A percentile compares a stretch with the other conserved stretches of the same genome.
Conservation (phyloP, 148 eudicot genomes). For the Amaranthus cruentus region DNA sequence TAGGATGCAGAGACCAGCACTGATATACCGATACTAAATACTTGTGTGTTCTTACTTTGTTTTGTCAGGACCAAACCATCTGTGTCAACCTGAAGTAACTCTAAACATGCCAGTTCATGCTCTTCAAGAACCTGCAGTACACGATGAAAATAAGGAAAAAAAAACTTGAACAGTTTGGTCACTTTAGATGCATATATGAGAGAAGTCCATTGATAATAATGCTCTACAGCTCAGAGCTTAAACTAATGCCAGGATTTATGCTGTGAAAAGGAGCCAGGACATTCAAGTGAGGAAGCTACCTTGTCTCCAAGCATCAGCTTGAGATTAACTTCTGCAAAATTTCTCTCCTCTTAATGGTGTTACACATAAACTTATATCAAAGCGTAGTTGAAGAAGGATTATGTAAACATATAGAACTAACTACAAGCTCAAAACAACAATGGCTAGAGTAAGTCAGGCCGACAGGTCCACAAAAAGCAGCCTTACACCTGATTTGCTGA, state of each 20-base stretch:
- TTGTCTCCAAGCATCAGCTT: neutral
- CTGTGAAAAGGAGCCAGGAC: too few species aligned
- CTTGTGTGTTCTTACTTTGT: slow-evolving; percentile 50
- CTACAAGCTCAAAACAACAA: too few species aligned
- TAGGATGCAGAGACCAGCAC: slow-evolving; percentile 1
- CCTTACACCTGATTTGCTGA: slow-evolving; percentile 1
- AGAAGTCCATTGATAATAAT: too few species aligned
- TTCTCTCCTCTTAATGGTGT: neutral
- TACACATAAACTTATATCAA: neutral
- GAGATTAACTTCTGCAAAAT: neutral
- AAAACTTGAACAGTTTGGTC: too few species aligned
- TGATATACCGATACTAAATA: neutral
- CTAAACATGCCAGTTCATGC: slow-evolving; percentile 70
- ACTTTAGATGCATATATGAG: too few species aligned
- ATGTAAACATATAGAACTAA: neutral
- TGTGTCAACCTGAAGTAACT: slow-evolving; percentile 71
- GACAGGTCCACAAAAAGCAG: neutral
- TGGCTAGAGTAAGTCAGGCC: neutral
- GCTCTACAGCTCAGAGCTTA: too few species aligned
- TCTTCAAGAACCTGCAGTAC: slow-evolving; percentile 77
- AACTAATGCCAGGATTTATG: too few species aligned
- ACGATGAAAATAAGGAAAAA: neutral
- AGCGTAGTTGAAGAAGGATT: neutral
- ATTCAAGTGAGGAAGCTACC: neutral
- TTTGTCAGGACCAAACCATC: slow-evolving; percentile 81